These are phyloP conservation scores for Aspergillus olivimuriae DNA, from an alignment of 495 filamentous ascomycete species.

Conservation along the genomic window DNA sequence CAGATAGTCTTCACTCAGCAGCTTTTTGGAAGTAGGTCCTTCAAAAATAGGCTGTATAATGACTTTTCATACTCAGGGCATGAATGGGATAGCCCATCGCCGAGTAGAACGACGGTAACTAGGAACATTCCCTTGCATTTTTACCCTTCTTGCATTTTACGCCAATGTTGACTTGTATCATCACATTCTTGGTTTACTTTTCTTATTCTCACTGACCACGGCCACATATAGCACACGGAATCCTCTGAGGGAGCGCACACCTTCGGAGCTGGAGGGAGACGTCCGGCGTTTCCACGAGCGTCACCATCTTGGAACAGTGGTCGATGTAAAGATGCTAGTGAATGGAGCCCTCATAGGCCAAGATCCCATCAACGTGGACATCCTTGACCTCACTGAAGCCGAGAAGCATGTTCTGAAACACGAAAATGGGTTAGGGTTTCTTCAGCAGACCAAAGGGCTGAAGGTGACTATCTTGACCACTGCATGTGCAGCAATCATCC, in stretches of 20 bases:
- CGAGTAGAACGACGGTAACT: no score
- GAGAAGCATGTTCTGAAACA: slow-evolving; percentile 1
- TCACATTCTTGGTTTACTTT: no score
- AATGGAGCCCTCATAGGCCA: slow-evolving; percentile 12
- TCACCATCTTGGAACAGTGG: slow-evolving; percentile 1
- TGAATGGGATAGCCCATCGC: no score
- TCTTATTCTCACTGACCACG: no score
- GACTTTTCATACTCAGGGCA: no score
- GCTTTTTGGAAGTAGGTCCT: no score
- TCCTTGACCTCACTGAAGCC: slow-evolving; percentile 1
- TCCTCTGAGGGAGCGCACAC: slow-evolving; percentile 4
- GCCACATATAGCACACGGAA: slow-evolving; percentile 4
- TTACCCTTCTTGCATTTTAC: no score
- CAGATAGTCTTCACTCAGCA: no score
- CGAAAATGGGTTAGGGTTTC: slow-evolving; percentile 1
- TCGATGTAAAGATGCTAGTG: slow-evolving; percentile 8
- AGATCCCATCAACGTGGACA: background rate
- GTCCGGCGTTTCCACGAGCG: slow-evolving; percentile 7
- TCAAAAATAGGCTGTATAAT: no score
- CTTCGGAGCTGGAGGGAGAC: slow-evolving; percentile 9
- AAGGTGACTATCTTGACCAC: slow-evolving; percentile 18
- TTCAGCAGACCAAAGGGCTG: slow-evolving; percentile 17
- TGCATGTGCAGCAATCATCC: slow-evolving; percentile 24
- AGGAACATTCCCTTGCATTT: no score
- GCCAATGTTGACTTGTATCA: no score